Percentiles rank a stretch among this genome's conserved stretches.
These are phyloP conservation scores for Neocatenulostroma microsporum DNA, from an alignment of 2,329 filamentous ascomycete genomes.

Conservation along the genomic window DNA sequence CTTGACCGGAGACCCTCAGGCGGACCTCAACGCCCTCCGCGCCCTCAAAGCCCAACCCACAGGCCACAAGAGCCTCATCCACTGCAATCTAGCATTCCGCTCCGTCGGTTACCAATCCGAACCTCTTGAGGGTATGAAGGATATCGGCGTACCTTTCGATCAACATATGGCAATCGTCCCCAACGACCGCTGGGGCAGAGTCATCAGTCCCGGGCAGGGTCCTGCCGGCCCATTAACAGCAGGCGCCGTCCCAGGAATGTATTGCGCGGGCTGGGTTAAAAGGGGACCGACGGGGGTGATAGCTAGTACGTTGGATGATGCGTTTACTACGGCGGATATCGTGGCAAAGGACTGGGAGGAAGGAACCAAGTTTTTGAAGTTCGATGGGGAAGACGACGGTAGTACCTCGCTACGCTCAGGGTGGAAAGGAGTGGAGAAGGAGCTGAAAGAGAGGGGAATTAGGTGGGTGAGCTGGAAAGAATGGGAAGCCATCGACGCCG, in stretches of 20 bases:
- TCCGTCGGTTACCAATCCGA: conserved; percentile 92
- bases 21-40: conserved; percentile 23
- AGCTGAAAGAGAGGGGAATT: conserved; percentile 50
- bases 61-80: conserved; percentile 38
- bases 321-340: conserved; percentile 79
- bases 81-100: conserved; percentile 70
- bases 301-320: conserved; percentile 90
- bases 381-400: conserved; percentile 30
- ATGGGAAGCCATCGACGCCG: conserved; percentile 78
- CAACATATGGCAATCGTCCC: conserved; percentile 63
- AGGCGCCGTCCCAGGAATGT: conserved; percentile 58
- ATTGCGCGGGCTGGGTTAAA: conserved; percentile 96
- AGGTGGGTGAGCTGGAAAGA: conserved; percentile 70
- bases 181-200: conserved; percentile 73
- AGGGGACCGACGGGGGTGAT: conserved; percentile 91
- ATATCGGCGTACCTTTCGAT: conserved; percentile 73
- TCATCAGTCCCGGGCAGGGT: conserved; percentile 42
- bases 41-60: conserved; percentile 19
- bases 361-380: conserved; percentile 37
- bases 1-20: conserved; percentile 21
- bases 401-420: too few species aligned
- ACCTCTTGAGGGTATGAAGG: conserved; percentile 63
- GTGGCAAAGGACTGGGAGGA: conserved; percentile 69
- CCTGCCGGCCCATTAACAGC: conserved; percentile 37
- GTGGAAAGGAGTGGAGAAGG: conserved; percentile 67